These are phyloP conservation scores for Acacia melanoxylon DNA, from an alignment of 306 rosid species.

Conservation along the genomic window DNA sequence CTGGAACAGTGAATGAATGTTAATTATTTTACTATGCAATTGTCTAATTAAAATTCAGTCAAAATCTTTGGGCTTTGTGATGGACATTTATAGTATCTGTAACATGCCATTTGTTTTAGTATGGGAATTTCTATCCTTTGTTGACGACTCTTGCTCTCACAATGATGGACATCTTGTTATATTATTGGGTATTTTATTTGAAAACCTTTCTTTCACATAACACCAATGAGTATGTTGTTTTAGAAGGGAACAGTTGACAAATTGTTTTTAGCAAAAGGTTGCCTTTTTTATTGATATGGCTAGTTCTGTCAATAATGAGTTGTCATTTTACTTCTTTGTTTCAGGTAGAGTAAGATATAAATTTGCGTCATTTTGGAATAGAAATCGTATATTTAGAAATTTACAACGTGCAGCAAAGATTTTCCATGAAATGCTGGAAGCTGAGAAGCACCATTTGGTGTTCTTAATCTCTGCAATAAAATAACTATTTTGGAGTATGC, in stretches of 20 bases:
- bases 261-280: neutral
- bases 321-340: slow-evolving; percentile 38
- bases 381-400: slow-evolving; percentile 85
- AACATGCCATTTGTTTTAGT: slow-evolving; percentile 8
- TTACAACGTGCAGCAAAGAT: slow-evolving; percentile 73
- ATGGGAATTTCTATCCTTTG: slow-evolving; percentile 3
- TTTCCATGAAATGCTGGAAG: slow-evolving; percentile 77
- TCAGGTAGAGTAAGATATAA: slow-evolving; percentile 98
- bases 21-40: slow-evolving; percentile 6
- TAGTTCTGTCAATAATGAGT: slow-evolving; percentile 24
- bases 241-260: neutral
- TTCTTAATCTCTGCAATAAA: slow-evolving; percentile 13
- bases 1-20: neutral
- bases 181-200: neutral
- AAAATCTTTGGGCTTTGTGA: slow-evolving; percentile 11
- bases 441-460: slow-evolving; percentile 56
- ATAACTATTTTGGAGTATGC: neutral
- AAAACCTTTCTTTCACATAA: slow-evolving; percentile 8
- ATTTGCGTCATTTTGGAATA: slow-evolving; percentile 97
- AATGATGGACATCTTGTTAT: slow-evolving; percentile 8
- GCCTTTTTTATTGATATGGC: slow-evolving; percentile 22
- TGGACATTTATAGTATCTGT: neutral
- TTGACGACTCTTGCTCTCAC: slow-evolving; percentile 21
- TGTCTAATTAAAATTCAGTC: neutral
- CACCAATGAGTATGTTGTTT: neutral